A percentile compares a stretch with the other conserved stretches of the same genome.
Evolutionary conservation across 805 yeast species (phyloP).

Genomic region (Tetrapisispora nanseiensis): DNA sequence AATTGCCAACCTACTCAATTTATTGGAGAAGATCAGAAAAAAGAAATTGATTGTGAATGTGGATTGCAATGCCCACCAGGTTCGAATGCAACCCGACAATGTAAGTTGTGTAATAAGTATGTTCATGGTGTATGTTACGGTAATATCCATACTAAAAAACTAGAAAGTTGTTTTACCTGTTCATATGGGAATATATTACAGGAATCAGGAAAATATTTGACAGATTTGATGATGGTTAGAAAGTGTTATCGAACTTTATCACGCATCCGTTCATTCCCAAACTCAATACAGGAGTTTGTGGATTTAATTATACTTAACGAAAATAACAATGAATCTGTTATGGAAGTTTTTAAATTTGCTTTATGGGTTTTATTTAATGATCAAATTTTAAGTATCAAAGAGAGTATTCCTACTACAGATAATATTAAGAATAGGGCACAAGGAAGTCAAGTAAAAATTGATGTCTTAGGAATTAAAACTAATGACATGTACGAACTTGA

Average conservation of each 20-base stretch:
- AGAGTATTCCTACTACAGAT: neutral
- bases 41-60: constrained; percentile 26
- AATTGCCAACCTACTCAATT: constrained; percentile 27
- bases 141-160: constrained; percentile 7
- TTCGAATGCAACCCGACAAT: constrained; percentile 12
- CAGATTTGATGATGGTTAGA: constrained; percentile 30
- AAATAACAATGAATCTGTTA: constrained; percentile 8
- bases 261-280: constrained; percentile 15
- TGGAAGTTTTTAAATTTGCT: constrained; percentile 9
- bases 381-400: constrained; percentile 7
- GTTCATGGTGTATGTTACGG: constrained; percentile 34
- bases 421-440: neutral
- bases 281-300: constrained; percentile 9
- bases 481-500: constrained; percentile 9
- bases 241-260: constrained; percentile 26
- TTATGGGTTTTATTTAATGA: constrained; percentile 14
- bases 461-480: constrained; percentile 14
- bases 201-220: constrained; percentile 13
- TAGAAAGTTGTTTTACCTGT: constrained; percentile 24
- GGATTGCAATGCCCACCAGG: constrained; percentile 9
- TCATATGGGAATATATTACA: constrained; percentile 15
- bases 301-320: constrained; percentile 9
- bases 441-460: constrained; percentile 12
- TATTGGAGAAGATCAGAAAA: neutral
- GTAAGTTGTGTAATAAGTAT: constrained; percentile 25